Base-by-base conservation (phyloP, 2,329 filamentous ascomycete species). In the Aspergillus alliaceus region DNA sequence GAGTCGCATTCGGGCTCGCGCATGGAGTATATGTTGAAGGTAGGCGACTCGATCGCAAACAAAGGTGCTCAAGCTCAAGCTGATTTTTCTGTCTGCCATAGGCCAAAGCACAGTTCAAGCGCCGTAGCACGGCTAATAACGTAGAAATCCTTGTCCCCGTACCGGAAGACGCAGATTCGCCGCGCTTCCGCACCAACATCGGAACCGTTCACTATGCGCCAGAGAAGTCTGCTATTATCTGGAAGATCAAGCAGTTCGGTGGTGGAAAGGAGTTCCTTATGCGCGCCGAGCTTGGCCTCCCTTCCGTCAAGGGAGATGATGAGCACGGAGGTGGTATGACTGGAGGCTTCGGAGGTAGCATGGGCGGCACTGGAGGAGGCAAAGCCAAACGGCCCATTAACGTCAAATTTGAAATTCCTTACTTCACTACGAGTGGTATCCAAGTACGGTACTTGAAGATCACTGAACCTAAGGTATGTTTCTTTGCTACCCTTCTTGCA, bases 371-470 rank as follows among this genome's bases (percentile, higher is more conserved):
- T 27, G 87, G 84, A n/a, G 83, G 86, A 4, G 88, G 86, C 57
- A 98, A 98, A 80, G 90, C 90, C 20, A 99, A 98, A 83, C 82
- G 95, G 66, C 95, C 95, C 1, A 99, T 99, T 70, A 93, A 93
- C 75, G 95, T 99, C 80, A 99, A 99, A 80, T 99, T 99, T 74
- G 95, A 99, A 81, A 99, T 99, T 72, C 95, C 95, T n/a, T 99
- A 99, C 79, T 99, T 99, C 75, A 99, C 95, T n/a, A 99, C 96
- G 3, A 96, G 90, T 78, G 95, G 95, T 63, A 99, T 99, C 66
- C 96, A 99, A 77, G 95, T 99, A 69, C 86, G 95, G 70, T 99
- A 99, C 76, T 79, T 99, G 75, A 99, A 99, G 84, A 99, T 99
- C 71, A 98, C 96, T 63, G 95, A 99, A 78, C 95, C 95, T 47